A percentile compares a stretch with the other conserved stretches of the same genome.
These are phyloP conservation scores for Chrysosporium keratinophilum DNA, from an alignment of 2,329 filamentous ascomycete genomes.

Conservation along the genomic window DNA sequence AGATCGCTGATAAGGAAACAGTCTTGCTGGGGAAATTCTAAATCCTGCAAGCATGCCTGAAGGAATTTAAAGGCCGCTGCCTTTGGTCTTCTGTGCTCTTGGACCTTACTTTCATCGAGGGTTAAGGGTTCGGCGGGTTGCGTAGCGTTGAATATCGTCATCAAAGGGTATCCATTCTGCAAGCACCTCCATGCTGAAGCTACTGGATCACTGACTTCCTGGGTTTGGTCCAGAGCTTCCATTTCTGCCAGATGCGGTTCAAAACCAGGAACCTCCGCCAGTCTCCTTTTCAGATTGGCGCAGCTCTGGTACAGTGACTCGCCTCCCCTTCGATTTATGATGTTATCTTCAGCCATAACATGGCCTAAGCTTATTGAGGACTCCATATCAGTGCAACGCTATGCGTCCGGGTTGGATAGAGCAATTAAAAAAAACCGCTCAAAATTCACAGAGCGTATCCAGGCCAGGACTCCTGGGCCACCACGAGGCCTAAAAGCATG, in stretches of 20 bases:
- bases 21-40: constrained; percentile 67
- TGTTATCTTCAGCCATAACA: constrained; percentile 67
- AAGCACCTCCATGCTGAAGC: constrained; percentile 84
- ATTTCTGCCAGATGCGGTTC: constrained; percentile 63
- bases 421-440: neutral
- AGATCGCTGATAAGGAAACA: constrained; percentile 89
- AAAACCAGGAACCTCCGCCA: constrained; percentile 76
- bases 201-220: constrained; percentile 62
- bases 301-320: constrained; percentile 96
- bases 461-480: constrained; percentile 17
- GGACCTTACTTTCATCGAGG: constrained; percentile 52
- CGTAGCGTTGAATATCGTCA: constrained; percentile 80
- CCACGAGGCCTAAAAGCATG: constrained; percentile 15
- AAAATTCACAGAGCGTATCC: neutral
- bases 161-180: constrained; percentile 68
- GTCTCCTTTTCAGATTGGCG: constrained; percentile 67
- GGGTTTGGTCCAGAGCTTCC: constrained; percentile 55
- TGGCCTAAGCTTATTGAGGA: constrained; percentile 26
- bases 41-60: constrained; percentile 72
- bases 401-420: neutral
- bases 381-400: constrained; percentile 25
- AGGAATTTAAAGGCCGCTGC: constrained; percentile 87
- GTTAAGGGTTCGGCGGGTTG: constrained; percentile 58
- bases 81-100: constrained; percentile 70
- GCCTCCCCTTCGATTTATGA: constrained; percentile 94